Percentiles rank a stretch among this genome's conserved stretches.
Evolutionary conservation across 345 rosid species (phyloP).

Genomic region (Citrus australasica): DNA sequence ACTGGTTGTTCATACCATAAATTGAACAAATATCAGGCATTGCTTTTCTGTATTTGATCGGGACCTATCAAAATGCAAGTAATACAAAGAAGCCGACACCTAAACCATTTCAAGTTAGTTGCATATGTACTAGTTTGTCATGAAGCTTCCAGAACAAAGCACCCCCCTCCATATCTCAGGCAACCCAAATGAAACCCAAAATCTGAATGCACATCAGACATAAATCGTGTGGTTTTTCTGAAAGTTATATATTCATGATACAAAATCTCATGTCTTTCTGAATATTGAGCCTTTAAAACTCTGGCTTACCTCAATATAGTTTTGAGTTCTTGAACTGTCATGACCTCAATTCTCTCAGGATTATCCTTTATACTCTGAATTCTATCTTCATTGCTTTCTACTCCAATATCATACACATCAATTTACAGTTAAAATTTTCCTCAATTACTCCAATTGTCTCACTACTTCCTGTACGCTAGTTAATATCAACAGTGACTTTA

Average conservation of each 20-base stretch:
- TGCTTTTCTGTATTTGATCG: too few species aligned
- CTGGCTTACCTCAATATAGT: conserved; percentile 53
- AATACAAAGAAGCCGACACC: background rate
- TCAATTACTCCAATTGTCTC: background rate
- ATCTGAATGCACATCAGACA: background rate
- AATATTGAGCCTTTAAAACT: background rate
- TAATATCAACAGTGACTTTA: background rate
- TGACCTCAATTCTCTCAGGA: background rate
- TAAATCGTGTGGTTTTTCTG: background rate
- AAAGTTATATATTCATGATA: too few species aligned
- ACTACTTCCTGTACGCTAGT: background rate
- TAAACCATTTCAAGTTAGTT: background rate
- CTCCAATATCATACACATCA: conserved; percentile 15
- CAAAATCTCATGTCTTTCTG: background rate
- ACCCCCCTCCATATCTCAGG: background rate
- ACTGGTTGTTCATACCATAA: too few species aligned
- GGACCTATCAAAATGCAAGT: background rate
- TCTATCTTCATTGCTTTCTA: background rate
- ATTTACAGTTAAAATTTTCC: conserved; percentile 12
- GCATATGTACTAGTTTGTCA: background rate
- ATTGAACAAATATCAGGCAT: too few species aligned
- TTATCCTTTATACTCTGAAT: background rate
- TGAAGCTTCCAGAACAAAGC: background rate
- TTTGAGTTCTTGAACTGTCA: conserved; percentile 55
- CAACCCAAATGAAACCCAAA: background rate